Conservation (phyloP, 140 eudicot species). For the Anethum foeniculum region DNA sequence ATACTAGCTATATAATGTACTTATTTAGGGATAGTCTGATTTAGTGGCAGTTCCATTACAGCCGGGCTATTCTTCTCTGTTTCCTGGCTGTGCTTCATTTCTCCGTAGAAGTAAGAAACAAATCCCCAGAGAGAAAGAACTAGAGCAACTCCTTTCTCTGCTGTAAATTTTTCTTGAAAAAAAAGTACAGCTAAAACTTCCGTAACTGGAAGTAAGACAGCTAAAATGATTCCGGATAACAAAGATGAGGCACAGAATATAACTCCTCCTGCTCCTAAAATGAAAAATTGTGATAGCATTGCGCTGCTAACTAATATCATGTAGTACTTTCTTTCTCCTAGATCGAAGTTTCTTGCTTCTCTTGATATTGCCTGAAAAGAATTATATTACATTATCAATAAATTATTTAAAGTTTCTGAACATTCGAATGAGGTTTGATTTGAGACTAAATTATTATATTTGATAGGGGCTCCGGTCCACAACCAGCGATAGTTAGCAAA, state of each 20-base stretch:
- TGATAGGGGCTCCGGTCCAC: too few relatives aligned
- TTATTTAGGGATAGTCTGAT: neutral
- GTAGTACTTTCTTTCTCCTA: constrained; percentile 34
- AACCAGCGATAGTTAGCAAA: too few relatives aligned
- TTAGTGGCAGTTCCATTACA: constrained; percentile 13
- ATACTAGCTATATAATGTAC: neutral
- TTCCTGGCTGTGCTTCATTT: constrained; percentile 23
- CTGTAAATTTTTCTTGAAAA: constrained; percentile 37
- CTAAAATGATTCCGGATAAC: constrained; percentile 41
- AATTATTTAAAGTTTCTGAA: too few relatives aligned
- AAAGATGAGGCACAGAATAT: constrained; percentile 39
- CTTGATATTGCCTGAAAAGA: constrained; percentile 27
- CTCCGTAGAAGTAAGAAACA: constrained; percentile 49
- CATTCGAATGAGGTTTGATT: too few relatives aligned
- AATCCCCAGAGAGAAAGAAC: constrained; percentile 50
- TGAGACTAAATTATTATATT: too few relatives aligned
- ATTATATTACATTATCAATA: neutral
- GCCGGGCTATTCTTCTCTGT: neutral
- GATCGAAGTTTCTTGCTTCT: constrained; percentile 31
- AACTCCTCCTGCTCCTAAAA: constrained; percentile 49
- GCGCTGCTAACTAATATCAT: constrained; percentile 26
- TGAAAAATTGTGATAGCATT: constrained; percentile 35
- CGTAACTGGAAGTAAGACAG: constrained; percentile 33
- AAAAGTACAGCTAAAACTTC: constrained; percentile 37
- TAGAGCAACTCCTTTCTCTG: constrained; percentile 45